These are phyloP conservation scores for Mortierella sp. DNA, from an alignment of 371 early-diverging fungal species.

Conservation along the genomic window DNA sequence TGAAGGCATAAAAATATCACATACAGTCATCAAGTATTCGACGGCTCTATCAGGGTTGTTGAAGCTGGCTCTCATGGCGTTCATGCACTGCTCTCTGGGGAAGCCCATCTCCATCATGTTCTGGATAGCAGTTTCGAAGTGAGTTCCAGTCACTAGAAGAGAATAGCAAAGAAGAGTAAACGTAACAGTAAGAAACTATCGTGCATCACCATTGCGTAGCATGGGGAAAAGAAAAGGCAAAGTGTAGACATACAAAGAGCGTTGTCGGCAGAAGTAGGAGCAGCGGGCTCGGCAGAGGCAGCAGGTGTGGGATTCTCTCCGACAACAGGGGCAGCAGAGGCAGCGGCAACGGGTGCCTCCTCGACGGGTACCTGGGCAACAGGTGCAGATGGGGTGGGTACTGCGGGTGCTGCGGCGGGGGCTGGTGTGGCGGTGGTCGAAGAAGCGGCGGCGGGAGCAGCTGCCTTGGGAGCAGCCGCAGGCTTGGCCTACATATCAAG, in stretches of 20 bases:
- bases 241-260: conserved; percentile 34
- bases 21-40: conserved; percentile 94
- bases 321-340: conserved; percentile 44
- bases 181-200: neutral
- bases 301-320: conserved; percentile 56
- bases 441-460: conserved; percentile 43
- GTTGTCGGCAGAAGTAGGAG: conserved; percentile 35
- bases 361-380: conserved; percentile 55
- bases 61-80: conserved; percentile 96
- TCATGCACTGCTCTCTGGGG: conserved; percentile 86
- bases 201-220: conserved; percentile 1
- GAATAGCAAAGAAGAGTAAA: neutral
- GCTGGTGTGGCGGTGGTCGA: conserved; percentile 53
- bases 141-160: conserved; percentile 73
- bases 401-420: conserved; percentile 54
- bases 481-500: conserved; percentile 34
- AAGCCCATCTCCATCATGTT: conserved; percentile 98
- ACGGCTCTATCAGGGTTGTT: conserved; percentile 98
- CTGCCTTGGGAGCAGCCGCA: conserved; percentile 45
- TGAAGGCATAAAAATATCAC: conserved; percentile 1
- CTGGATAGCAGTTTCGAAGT: conserved; percentile 83
- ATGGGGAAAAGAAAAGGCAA: neutral
- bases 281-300: conserved; percentile 54
- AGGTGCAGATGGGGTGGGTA: conserved; percentile 57
- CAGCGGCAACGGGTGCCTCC: conserved; percentile 48